These are phyloP conservation scores for Megacollybia marginata DNA, from an alignment of 768 basidiomycete species.

Conservation along the genomic window DNA sequence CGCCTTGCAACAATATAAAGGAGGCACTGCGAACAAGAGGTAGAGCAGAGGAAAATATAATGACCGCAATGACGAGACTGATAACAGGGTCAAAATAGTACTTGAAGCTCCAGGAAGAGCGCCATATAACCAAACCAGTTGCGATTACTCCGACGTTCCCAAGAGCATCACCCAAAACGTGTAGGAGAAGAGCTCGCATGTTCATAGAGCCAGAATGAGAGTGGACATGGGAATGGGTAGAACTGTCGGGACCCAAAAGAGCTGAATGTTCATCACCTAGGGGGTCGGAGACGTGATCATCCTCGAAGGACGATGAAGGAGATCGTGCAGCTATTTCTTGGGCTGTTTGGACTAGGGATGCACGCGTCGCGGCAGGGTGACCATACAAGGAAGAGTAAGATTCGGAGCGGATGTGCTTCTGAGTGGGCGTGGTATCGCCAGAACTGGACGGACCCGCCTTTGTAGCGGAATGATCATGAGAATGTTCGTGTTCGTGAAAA, in stretches of 20 bases:
- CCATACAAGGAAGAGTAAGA: constrained; percentile 63
- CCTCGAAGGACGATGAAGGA: constrained; percentile 25
- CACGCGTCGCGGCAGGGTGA: constrained; percentile 64
- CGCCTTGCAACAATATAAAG: constrained; percentile 92
- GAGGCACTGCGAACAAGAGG: constrained; percentile 90
- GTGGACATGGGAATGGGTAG: constrained; percentile 23
- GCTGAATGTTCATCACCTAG: constrained; percentile 13
- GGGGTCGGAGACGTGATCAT: neutral
- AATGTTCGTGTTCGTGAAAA: constrained; percentile 49
- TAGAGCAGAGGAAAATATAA: constrained; percentile 93
- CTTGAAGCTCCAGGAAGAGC: constrained; percentile 75
- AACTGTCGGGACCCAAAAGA: neutral
- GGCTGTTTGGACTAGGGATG: constrained; percentile 74
- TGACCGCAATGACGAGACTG: constrained; percentile 88
- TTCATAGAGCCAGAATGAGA: constrained; percentile 81
- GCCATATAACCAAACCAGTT: constrained; percentile 92
- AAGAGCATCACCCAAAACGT: constrained; percentile 94
- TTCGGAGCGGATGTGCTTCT: constrained; percentile 27
- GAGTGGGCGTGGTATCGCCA: constrained; percentile 22
- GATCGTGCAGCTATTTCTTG: constrained; percentile 67
- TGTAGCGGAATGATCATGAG: constrained; percentile 40
- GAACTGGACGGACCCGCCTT: constrained; percentile 9
- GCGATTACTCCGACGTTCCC: constrained; percentile 98
- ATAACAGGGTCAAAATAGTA: constrained; percentile 92
- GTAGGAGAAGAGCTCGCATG: constrained; percentile 92